Base-by-base conservation (phyloP, 2,329 filamentous ascomycete genomes). In the Botrytis sinoallii region DNA sequence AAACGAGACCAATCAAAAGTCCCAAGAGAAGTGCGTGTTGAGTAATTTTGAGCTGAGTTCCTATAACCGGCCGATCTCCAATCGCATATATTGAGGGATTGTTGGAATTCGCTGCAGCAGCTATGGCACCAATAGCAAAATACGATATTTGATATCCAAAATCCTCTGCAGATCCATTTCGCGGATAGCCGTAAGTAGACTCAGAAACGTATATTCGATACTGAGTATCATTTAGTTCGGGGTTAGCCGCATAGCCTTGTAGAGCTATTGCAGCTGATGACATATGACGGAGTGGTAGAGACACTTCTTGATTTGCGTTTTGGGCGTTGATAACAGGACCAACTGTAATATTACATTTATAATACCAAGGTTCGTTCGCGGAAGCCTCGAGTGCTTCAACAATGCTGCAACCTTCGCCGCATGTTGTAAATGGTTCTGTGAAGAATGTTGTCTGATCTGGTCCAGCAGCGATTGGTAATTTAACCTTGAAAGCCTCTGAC, bases 351-450 rank as follows among this genome's bases (percentile, higher is more conserved):
- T 76, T 32, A 48, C 25, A 64, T 64, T 32, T n/a, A 32, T 64
- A 44, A 16, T 44, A 64, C n/a, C 61, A 32, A 64, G 40, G 61
- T 10, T 64, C 40, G n/a, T 20, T 9, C 0, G 16, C 35, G 0
- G 81, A 82, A 2, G 82, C 80, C 65, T 84, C 82, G n/a, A 84
- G 81, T 12, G 78, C 83, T 8, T 74, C 71, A n/a, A 83, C 75
- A 32, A 63, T 60, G 40, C 69, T 69, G 18, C 71, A 74, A 25
- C 64, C 57, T 55, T 64, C 42, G 25, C 57, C 55, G 46, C 57
- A 65, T 60, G 25, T 80, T 42, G 18, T n/a, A 4, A 18, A 65
- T 44, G 61, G 40, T 22, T 46, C 35, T 40, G 20, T 40, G 35
- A n/a, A 61, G 20, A 61, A 40, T 40, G 35, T 14, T 65, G 40